Conservation (phyloP, 164 flowering plant species). For the Vitis rupestris region DNA sequence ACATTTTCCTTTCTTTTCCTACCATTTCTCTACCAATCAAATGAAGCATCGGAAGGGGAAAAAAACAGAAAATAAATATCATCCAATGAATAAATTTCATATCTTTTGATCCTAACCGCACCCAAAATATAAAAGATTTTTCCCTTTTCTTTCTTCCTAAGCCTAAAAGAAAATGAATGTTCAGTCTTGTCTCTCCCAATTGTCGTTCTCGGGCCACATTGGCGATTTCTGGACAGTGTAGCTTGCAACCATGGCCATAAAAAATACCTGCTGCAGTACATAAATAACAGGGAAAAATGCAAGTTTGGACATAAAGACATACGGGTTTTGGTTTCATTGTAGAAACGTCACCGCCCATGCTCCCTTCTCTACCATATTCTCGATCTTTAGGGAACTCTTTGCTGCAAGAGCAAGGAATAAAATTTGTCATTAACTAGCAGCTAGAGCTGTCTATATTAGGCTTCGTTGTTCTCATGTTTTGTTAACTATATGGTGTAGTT, state of each 20-base stretch:
- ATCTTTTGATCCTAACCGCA: background rate
- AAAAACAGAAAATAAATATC: background rate
- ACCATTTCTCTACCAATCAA: background rate
- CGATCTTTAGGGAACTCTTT: slow-evolving; percentile 57
- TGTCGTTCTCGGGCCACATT: slow-evolving; percentile 5
- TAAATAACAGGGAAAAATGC: slow-evolving; percentile 7
- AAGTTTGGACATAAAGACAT: slow-evolving; percentile 36
- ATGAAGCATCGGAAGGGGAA: background rate
- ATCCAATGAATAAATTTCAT: background rate
- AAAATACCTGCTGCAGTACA: slow-evolving; percentile 11
- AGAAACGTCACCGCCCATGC: slow-evolving; percentile 44
- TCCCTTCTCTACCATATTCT: slow-evolving; percentile 53
- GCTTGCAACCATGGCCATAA: slow-evolving; percentile 16
- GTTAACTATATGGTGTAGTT: background rate
- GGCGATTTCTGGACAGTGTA: slow-evolving; percentile 9
- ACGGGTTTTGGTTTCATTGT: slow-evolving; percentile 70
- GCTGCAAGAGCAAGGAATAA: slow-evolving; percentile 14
- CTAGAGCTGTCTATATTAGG: too few relatives aligned
- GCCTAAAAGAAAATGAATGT: background rate
- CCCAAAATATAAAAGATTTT: background rate
- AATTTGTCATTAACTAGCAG: background rate
- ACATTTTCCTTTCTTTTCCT: background rate
- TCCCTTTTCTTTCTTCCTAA: background rate
- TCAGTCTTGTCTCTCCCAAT: slow-evolving; percentile 1
- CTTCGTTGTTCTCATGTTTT: background rate